Evolutionary conservation across 306 rosid genomes (phyloP).

Genomic region (Sicyos baderoa): DNA sequence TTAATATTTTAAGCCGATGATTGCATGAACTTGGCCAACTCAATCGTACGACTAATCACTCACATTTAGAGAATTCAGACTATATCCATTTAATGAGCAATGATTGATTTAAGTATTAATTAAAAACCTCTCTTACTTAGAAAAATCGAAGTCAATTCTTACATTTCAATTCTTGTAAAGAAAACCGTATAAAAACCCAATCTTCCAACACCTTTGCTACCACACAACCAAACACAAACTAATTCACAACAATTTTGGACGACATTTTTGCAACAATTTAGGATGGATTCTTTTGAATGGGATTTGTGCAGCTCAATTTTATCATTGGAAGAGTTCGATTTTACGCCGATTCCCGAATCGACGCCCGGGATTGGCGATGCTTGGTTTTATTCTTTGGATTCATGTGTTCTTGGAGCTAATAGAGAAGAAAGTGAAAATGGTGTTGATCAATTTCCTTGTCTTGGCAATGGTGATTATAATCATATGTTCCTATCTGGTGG

Average conservation of each 20-base stretch:
- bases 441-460: conserved; percentile 18
- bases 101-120: background rate
- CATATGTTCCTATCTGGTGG: background rate
- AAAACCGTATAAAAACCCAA: background rate
- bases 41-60: conserved; percentile 4
- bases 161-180: background rate
- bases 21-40: conserved; percentile 20
- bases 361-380: conserved; percentile 24
- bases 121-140: background rate
- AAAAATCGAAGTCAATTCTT: background rate
- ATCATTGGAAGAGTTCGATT: conserved; percentile 5
- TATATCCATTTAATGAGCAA: conserved; percentile 15
- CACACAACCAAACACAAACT: background rate
- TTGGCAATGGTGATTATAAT: background rate
- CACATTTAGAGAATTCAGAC: background rate
- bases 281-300: conserved; percentile 17
- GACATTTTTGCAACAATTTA: background rate
- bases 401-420: background rate
- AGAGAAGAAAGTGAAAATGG: background rate
- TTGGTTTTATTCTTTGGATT: conserved; percentile 40
- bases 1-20: conserved; percentile 10
- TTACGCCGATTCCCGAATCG: background rate
- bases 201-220: background rate
- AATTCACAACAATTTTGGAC: background rate
- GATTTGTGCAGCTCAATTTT: conserved; percentile 11